Conservation (phyloP, 495 filamentous ascomycete genomes). For the Parathielavia appendiculata region DNA sequence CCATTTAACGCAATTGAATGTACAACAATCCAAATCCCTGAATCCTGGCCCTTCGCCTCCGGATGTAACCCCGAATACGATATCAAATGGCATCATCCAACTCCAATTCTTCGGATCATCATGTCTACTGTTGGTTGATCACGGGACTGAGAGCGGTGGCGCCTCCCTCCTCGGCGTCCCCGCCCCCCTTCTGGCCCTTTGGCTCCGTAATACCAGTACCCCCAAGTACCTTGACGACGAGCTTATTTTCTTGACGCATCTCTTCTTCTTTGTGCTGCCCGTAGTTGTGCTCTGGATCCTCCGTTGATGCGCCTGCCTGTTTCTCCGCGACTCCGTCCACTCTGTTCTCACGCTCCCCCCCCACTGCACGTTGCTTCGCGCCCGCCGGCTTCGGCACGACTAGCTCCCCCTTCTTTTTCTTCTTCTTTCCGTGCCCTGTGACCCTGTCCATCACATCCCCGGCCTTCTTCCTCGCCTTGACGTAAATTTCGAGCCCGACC, state of each 20-base stretch:
- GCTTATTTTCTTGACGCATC: conserved; percentile 35
- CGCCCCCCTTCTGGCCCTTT: conserved; percentile 19
- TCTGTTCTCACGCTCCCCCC: not conserved
- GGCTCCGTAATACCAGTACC: conserved; percentile 26
- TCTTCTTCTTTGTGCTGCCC: conserved; percentile 17
- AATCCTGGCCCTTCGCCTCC: too few species aligned
- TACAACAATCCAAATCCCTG: too few species aligned
- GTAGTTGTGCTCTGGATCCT: conserved; percentile 26
- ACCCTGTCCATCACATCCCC: conserved; percentile 42
- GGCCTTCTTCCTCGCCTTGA: conserved; percentile 55
- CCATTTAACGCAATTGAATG: too few species aligned
- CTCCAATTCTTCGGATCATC: too few species aligned
- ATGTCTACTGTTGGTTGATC: too few species aligned
- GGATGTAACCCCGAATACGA: too few species aligned
- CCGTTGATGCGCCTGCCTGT: not conserved
- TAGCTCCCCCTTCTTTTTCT: conserved; percentile 19
- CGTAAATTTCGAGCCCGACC: conserved; percentile 75
- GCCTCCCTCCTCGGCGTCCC: not conserved
- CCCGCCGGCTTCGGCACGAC: too few species aligned
- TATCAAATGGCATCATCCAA: too few species aligned
- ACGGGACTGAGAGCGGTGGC: not conserved
- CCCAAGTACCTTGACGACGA: conserved; percentile 27
- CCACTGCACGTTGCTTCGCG: not conserved
- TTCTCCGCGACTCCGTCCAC: not conserved
- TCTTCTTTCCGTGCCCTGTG: conserved; percentile 38